Evolutionary conservation across 1,284 basidiomycete species (phyloP).

Genomic region (Salmacisia buchloeana): DNA sequence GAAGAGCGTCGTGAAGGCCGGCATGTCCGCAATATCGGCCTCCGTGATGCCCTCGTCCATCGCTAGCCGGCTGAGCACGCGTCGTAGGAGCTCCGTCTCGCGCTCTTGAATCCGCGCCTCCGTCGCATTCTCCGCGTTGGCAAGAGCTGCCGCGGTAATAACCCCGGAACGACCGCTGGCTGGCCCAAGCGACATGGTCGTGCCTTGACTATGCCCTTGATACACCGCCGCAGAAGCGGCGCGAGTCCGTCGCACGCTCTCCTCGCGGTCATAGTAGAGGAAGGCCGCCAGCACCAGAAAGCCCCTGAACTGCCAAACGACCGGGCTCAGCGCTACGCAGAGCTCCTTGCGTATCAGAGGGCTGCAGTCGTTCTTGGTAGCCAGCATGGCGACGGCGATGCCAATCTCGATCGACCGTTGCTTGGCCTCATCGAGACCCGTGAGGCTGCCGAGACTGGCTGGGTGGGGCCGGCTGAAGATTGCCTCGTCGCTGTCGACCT

Average conservation of each 20-base stretch:
- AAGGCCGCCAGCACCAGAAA: slow-evolving; percentile 94
- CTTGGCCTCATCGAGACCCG: slow-evolving; percentile 68
- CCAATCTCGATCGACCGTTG: slow-evolving; percentile 60
- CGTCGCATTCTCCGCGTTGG: slow-evolving; percentile 1
- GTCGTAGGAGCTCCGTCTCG: slow-evolving; percentile 63
- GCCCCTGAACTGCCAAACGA: slow-evolving; percentile 92
- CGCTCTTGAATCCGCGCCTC: not conserved
- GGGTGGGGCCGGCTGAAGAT: slow-evolving; percentile 52
- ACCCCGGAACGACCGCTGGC: not conserved
- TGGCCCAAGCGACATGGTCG: slow-evolving; percentile 7
- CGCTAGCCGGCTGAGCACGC: slow-evolving; percentile 65
- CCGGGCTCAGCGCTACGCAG: slow-evolving; percentile 79
- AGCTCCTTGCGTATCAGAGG: slow-evolving; percentile 95
- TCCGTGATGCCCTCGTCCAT: slow-evolving; percentile 64
- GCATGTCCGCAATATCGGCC: slow-evolving; percentile 69
- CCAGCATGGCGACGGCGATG: slow-evolving; percentile 58
- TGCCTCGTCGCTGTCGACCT: slow-evolving; percentile 4
- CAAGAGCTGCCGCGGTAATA: not conserved
- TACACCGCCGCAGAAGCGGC: slow-evolving; percentile 1
- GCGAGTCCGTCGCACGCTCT: slow-evolving; percentile 28
- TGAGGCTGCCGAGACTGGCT: slow-evolving; percentile 78
- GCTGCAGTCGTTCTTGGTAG: slow-evolving; percentile 83
- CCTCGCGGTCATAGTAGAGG: slow-evolving; percentile 79
- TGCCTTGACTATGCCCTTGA: slow-evolving; percentile 1
- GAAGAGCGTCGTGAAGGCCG: slow-evolving; percentile 88